Evolutionary conservation across 257 asterid genomes (phyloP), one percentile per base, ranked within the genome.

Genomic region (Penstemon davidsonii): DNA sequence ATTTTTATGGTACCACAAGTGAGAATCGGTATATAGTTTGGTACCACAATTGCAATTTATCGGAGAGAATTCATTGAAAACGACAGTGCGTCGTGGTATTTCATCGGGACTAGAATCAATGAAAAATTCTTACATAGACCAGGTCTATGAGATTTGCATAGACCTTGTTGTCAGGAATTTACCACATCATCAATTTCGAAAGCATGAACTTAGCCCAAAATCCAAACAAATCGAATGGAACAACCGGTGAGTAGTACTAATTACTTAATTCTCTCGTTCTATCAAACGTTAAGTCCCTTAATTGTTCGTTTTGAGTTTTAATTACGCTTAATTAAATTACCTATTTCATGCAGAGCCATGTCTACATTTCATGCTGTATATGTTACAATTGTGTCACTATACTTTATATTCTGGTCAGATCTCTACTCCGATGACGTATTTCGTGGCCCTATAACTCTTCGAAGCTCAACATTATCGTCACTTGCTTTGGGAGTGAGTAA

Each of bases 171-270:
- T 15, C 18, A 15, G 18, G 18, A 15, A 15, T 46, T 6, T 46
- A 46, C 51, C 51, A 6, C 51, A 46, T 46, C 10, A 15, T 15
- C 18, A 15, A 15, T 15, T 15, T 15, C 18, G 18, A 15, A 15
- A 15, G 18, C 18, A 15, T 15, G 18, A 15, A 15, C 5, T 4
- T 33, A 25, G 36, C n/a, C 69, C 90, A 41, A 79, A 74, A 71
- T 43, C 83, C 59, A 81, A 69, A 53, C 92, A 83, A 71, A 68
- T 90, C 59, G 97, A 90, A 74, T 90, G 97, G 97, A 85, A 80
- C 79, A 90, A 90, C 65, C 88, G 97, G 97, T 90, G 55, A 74
- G 82, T 78, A 40, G 39, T 25, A 25, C 33, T 25, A 25, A 25
- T 25, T 7, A 2, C 40, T 57, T 45, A 45, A 43, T 36, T 64